A percentile compares a stretch with the other conserved stretches of the same genome.
These are phyloP conservation scores for Phyllosticta paracitricarpa DNA, from an alignment of 2,329 filamentous ascomycete genomes.

Conservation along the genomic window DNA sequence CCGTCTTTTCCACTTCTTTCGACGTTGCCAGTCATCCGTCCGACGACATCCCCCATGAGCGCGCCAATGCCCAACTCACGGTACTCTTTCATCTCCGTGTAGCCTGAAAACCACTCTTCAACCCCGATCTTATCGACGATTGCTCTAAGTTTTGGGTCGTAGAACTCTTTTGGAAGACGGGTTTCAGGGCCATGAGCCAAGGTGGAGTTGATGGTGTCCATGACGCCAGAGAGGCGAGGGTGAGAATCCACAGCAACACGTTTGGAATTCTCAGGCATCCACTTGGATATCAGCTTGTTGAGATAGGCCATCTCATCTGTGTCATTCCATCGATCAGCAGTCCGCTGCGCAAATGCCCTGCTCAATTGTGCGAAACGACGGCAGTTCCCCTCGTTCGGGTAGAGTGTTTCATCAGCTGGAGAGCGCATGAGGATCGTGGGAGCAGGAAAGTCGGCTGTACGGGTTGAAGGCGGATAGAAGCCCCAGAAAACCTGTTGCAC, in stretches of 20 bases:
- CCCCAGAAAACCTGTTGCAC: constrained; percentile 42
- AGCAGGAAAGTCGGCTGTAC: constrained; percentile 32
- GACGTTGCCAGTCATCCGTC: constrained; percentile 33
- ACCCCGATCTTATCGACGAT: constrained; percentile 66
- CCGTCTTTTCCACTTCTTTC: constrained; percentile 27
- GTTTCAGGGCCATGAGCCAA: constrained; percentile 74
- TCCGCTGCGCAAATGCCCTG: constrained; percentile 37
- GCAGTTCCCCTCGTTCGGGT: constrained; percentile 40
- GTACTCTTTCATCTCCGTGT: constrained; percentile 75
- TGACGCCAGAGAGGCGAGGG: constrained; percentile 77
- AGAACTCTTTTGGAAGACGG: constrained; percentile 73
- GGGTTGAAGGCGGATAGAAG: constrained; percentile 35
- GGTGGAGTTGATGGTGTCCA: constrained; percentile 89
- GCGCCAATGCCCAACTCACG: constrained; percentile 79
- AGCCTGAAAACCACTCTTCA: constrained; percentile 91
- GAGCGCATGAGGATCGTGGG: constrained; percentile 36
- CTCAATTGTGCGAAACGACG: constrained; percentile 38
- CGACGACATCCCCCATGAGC: constrained; percentile 71
- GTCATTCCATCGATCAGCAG: constrained; percentile 40
- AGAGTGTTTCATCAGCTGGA: constrained; percentile 40
- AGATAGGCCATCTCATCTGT: constrained; percentile 76
- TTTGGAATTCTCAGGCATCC: constrained; percentile 63
- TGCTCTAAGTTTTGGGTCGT: constrained; percentile 59
- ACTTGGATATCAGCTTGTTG: constrained; percentile 66
- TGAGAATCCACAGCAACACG: constrained; percentile 73